phyloP scores from a whole-genome alignment of 1,139 yeast species.

The Geotrichum europaeum region DNA sequence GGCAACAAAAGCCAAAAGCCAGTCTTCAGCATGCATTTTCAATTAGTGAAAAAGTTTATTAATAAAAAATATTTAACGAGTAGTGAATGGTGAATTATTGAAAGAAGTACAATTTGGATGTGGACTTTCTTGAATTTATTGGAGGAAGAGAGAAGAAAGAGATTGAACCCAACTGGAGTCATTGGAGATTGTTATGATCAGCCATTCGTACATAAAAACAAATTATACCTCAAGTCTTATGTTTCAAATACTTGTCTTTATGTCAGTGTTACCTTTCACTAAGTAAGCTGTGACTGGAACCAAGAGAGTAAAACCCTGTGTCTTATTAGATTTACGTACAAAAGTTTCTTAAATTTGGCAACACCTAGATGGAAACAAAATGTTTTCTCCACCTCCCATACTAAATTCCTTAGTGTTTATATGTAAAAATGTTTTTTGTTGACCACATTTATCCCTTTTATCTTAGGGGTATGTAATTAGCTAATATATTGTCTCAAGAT shows the following conservation, averaged over 20 bases:
- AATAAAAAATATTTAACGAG: not conserved
- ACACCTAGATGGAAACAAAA: too few relatives aligned
- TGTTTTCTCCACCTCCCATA: too few relatives aligned
- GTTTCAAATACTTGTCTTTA: not conserved
- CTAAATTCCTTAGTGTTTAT: too few relatives aligned
- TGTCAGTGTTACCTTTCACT: too few relatives aligned
- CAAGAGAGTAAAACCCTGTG: too few relatives aligned
- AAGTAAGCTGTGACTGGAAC: too few relatives aligned
- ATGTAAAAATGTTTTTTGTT: too few relatives aligned
- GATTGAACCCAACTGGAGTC: not conserved
- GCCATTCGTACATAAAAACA: not conserved
- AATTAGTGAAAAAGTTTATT: not conserved
- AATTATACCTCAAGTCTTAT: not conserved
- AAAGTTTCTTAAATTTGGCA: too few relatives aligned
- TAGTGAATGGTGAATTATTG: not conserved
- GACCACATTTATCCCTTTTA: too few relatives aligned
- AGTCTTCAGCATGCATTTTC: conserved; percentile 19
- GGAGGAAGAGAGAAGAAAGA: not conserved
- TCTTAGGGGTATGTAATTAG: too few relatives aligned
- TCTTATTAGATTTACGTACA: too few relatives aligned
- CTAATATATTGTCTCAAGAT: too few relatives aligned
- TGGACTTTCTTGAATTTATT: not conserved
- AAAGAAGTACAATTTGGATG: not conserved
- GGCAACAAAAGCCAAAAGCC: conserved; percentile 28
- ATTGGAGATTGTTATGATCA: not conserved